Evolutionary conservation across 257 asterid genomes (phyloP), one percentile per base, ranked within the genome.

Genomic region (Lycium barbarum): DNA sequence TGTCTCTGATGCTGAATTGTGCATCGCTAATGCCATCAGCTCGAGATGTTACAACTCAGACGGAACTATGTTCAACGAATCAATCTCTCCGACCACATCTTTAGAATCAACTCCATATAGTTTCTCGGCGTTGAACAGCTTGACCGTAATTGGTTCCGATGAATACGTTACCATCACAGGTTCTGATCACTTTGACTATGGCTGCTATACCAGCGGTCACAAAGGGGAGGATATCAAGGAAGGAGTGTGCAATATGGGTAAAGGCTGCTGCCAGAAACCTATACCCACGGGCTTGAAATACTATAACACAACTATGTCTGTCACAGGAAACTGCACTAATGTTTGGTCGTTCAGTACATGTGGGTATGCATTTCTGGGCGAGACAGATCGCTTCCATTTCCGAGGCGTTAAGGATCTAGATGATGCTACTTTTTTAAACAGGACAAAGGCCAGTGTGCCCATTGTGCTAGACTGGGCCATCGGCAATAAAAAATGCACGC

Each of bases 1-100:
- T 26, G 97, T n/a, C n/a, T n/a, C n/a, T n/a, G n/a, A 92, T 74
- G 83, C 55, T 87, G 90, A 89, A 15, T 9, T 92, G 78, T 91
- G 93, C 35, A 12, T 92, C 80, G 84, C 93, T 36, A 89, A 80
- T 89, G 83, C 58, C 11, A 54, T 91, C 1, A 93, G 94, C 2
- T 20, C 26, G 43, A 84, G 1, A 49, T 93, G 98, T 88, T 93
- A 89, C 83, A 85, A 83, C 80, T 26, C 72, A 2, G 1, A 80
- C 5, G 95, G 97, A 26, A 76, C 83, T 2, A 0, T 82, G 5
- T 47, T 81, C 2, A 12, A 3, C 0, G 6, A 13, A 0, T 38
- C 43, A 38, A 38, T 38, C 84, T 67, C 66, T 2, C 2, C 11
- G 88, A 85, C 88, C 0, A 11, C 51, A 53, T 84, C 91, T 61